Evolutionary conservation across 352 stramenopile species (phyloP), one percentile per base, ranked within the genome.

Genomic region (Pythium inflatum): DNA sequence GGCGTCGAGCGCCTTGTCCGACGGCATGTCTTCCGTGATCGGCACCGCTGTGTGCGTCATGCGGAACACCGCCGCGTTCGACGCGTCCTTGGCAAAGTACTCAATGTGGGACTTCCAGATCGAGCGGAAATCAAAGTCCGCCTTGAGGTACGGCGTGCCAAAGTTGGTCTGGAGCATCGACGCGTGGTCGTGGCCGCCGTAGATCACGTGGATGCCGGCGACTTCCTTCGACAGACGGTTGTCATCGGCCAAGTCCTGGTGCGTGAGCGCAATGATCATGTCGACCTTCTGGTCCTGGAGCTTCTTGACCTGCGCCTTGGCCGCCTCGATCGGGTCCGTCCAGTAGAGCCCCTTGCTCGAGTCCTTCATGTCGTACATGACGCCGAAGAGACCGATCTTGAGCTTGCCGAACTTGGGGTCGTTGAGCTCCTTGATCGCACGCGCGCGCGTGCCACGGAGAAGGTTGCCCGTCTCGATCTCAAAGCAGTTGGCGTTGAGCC

Each of bases 361-460:
- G 50, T 85, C 75, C 46, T 91, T 71, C 79, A 91, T 88, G 74
- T 91, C 74, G 75, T 93, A 93, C 82, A 93, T 90, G 72, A 93
- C 75, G 30, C 83, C 85, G 41, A 91, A 91, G 38, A 91, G 45
- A 13, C 85, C 85, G 51, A 93, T 78, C 20, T 77, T 83, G 65
- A 93, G 73, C 38, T 69, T 64, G 41, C 83, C 83, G 33, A 82
- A 78, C 33, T 54, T 69, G 1, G 69, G 31, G 60, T 87, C 49
- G 3, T 53, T 77, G 50, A 92, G 70, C 22, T 70, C 77, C 64
- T 87, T 87, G 64, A 91, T 71, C 11, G 80, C 80, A 54, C 83
- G 63, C 0, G 79, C 66, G 16, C 78, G 65, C 1, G 83, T 93
- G 46, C 82, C 81, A 2, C 82, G 82, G 8, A 93, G 74, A 18